These are phyloP conservation scores for Chrysoporthe cubensis DNA, from an alignment of 2,329 filamentous ascomycete genomes.

Conservation along the genomic window DNA sequence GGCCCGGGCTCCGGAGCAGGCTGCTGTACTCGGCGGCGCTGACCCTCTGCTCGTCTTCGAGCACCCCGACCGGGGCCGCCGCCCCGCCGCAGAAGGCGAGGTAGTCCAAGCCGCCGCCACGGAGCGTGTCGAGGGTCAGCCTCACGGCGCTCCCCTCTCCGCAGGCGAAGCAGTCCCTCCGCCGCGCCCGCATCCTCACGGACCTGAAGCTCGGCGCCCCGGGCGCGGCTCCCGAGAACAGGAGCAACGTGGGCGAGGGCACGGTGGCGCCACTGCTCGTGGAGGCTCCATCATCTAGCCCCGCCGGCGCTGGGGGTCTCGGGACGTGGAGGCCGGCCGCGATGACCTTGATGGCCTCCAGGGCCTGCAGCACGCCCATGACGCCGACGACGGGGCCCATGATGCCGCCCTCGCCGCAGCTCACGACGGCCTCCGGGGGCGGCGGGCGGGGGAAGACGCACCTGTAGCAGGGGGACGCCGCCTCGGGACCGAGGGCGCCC, in stretches of 20 bases:
- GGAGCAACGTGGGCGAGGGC: conserved; percentile 42
- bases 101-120: conserved; percentile 75
- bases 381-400: conserved; percentile 88
- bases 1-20: neutral
- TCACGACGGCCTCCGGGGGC: conserved; percentile 78
- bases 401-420: conserved; percentile 91
- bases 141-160: conserved; percentile 55
- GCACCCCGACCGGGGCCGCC: conserved; percentile 53
- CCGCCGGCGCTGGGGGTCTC: neutral
- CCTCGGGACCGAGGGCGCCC: conserved; percentile 49
- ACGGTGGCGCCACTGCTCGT: conserved; percentile 15
- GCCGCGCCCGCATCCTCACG: conserved; percentile 72
- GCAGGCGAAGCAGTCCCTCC: conserved; percentile 77
- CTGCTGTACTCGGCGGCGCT: conserved; percentile 27
- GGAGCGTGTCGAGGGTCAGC: conserved; percentile 66
- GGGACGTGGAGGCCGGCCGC: conserved; percentile 41
- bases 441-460: conserved; percentile 91
- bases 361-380: conserved; percentile 91
- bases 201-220: conserved; percentile 63
- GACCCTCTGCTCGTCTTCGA: conserved; percentile 61
- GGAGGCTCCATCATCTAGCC: neutral
- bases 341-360: conserved; percentile 87
- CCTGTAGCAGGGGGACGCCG: conserved; percentile 82
- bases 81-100: conserved; percentile 79
- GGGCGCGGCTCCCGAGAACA: conserved; percentile 49